A percentile compares a stretch with the other conserved stretches of the same genome.
Evolutionary conservation across 192 early-diverging fungal genomes (phyloP).

Genomic region (Globomyces pollinis-pini): DNA sequence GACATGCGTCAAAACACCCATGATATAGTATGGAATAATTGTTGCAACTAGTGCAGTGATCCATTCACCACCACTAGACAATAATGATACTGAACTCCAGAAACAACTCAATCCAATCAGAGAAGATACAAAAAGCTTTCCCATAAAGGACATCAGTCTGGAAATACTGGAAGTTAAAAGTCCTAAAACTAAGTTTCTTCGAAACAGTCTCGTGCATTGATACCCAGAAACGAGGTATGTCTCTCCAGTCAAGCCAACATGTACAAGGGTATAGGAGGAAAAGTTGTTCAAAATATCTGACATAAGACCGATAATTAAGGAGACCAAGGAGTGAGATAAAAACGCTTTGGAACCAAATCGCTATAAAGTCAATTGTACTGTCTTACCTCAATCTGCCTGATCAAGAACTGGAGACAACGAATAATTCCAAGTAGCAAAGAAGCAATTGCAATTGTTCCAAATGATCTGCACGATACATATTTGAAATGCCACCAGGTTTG

Average conservation of each 20-base stretch:
- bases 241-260: conserved; percentile 62
- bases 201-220: conserved; percentile 61
- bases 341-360: neutral
- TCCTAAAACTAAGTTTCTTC: conserved; percentile 65
- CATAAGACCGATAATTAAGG: conserved; percentile 13
- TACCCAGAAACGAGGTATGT: conserved; percentile 48
- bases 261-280: conserved; percentile 58
- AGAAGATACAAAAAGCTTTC: conserved; percentile 46
- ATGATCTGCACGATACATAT: conserved; percentile 43
- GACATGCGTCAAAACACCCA: conserved; percentile 58
- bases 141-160: conserved; percentile 49
- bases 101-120: conserved; percentile 33
- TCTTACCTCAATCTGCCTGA: conserved; percentile 46
- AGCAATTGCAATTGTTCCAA: conserved; percentile 61
- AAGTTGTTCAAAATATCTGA: conserved; percentile 18
- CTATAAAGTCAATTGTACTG: conserved; percentile 4
- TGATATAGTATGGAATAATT: conserved; percentile 58
- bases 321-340: conserved; percentile 12
- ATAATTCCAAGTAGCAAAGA: conserved; percentile 54
- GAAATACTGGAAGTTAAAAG: conserved; percentile 46
- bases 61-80: conserved; percentile 1
- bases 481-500: conserved; percentile 27
- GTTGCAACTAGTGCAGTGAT: conserved; percentile 37
- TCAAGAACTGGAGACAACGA: conserved; percentile 40
- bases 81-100: neutral